Evolutionary conservation across 1,284 basidiomycete genomes (phyloP), one percentile per base, ranked within the genome.

Genomic region (Amylostereum areolatum): DNA sequence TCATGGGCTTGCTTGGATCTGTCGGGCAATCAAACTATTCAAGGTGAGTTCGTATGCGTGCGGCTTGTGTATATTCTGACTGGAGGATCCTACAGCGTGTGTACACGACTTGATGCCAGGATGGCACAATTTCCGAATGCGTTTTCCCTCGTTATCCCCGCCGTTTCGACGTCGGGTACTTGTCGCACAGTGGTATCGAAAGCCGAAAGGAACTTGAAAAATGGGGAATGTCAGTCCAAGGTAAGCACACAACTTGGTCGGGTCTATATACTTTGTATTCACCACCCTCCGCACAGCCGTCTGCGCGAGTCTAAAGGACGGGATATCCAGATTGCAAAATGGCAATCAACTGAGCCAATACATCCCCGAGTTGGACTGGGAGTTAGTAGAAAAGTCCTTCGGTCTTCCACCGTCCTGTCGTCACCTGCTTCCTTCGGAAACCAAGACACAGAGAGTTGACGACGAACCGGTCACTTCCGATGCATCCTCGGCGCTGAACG

Each of bases 11-110:
- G 18, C 64, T 70, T 42, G 72, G 72, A 5, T 69, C 62, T 51
- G 56, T 61, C 9, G 72, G 71, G 1, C 71, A 74, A 53, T 66
- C 70, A 2, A 72, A 67, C 49, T 73, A 73, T 56, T 58, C 65
- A 2, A 59, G 59, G 70, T 71, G 45, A 49, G 66, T 54, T 9
- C 5, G 11, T 25, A 33, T 12, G 25, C n/a, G n/a, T n/a, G n/a
- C n/a, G n/a, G n/a, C n/a, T n/a, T n/a, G n/a, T 43, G 34, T 6
- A 43, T 31, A 9, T 25, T 42, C n/a, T 18, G n/a, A 5, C 36
- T 36, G 11, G 25, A 24, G 34, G 25, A 42, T 47, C 5, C 45
- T 50, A 8, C 39, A 73, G 71, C 39, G 70, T 69, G 2, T 70
- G 70, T 48, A 63, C 67, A 4, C 57, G 60, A 5, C 46, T 73